phyloP scores from a whole-genome alignment of 345 rosid genomes.

The Eucalyptus cloeziana region DNA sequence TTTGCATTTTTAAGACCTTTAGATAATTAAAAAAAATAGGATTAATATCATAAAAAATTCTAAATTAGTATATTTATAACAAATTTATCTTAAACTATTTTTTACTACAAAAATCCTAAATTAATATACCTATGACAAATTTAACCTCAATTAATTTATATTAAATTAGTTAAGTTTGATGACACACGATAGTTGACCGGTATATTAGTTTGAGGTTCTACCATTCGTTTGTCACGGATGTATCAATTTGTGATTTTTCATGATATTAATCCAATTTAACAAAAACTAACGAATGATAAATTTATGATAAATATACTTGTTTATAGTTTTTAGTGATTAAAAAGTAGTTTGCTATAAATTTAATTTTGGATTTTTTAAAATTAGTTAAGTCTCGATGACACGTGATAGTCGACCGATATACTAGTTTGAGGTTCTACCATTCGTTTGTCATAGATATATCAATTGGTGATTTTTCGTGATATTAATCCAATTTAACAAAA shows the following conservation, averaged over 20 bases:
- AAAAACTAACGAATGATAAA: no score
- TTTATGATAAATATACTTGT: no score
- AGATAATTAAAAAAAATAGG: not conserved
- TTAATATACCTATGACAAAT: fast-evolving
- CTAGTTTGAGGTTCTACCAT: fast-evolving
- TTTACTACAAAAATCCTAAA: no score
- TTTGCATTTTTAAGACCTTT: not conserved
- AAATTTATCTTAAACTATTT: no score
- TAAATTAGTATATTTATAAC: no score
- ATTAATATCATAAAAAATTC: no score
- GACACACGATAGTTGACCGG: fast-evolving
- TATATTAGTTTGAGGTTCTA: fast-evolving
- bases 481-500: no score
- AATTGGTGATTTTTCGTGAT: no score
- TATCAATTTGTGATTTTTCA: fast-evolving
- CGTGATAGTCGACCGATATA: fast-evolving
- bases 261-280: no score
- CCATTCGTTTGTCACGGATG: fast-evolving
- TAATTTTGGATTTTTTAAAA: no score
- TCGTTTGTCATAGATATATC: fast-evolving
- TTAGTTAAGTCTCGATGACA: fast-evolving
- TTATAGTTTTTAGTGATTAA: not conserved
- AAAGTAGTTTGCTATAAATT: not conserved
- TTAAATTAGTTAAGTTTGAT: no score
- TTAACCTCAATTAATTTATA: no score